These are phyloP conservation scores for Chalara sp. DNA, from an alignment of 2,329 filamentous ascomycete genomes.

Conservation along the genomic window DNA sequence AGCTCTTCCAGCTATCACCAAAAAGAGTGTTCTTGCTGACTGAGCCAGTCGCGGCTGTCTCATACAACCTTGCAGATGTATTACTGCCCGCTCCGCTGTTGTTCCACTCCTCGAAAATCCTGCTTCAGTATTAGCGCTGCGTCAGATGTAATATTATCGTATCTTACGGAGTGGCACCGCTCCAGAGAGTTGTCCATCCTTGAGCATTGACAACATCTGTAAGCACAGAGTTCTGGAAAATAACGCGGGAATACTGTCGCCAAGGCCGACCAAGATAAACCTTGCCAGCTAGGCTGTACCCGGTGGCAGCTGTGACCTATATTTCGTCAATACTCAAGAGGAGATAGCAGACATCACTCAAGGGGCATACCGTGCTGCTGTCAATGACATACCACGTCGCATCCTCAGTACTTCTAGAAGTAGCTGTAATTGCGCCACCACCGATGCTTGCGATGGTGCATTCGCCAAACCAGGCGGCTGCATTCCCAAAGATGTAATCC, in stretches of 20 bases:
- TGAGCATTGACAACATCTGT: constrained; percentile 39
- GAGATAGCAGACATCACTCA: too few relatives aligned
- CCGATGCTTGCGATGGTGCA: constrained; percentile 25
- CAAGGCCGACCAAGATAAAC: constrained; percentile 46
- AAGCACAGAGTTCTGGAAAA: constrained; percentile 40
- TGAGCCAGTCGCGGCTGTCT: constrained; percentile 1
- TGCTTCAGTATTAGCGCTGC: neutral
- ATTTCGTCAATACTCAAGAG: too few relatives aligned
- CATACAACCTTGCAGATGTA: constrained; percentile 1
- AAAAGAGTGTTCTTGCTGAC: neutral
- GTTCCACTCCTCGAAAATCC: constrained; percentile 4
- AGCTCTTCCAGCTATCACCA: too few relatives aligned
- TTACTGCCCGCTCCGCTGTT: constrained; percentile 2
- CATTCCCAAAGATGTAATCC: constrained; percentile 51
- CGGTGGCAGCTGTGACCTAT: constrained; percentile 12
- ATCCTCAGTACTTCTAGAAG: neutral
- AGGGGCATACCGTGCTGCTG: neutral
- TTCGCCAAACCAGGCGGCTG: constrained; percentile 43
- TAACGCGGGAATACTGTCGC: constrained; percentile 39
- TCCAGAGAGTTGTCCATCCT: constrained; percentile 35
- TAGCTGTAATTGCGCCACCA: constrained; percentile 4
- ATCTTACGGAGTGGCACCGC: constrained; percentile 11
- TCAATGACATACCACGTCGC: constrained; percentile 1
- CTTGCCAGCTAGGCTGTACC: constrained; percentile 23
- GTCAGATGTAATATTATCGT: too few relatives aligned